Evolutionary conservation across 2,329 filamentous ascomycete species (phyloP).

Genomic region (Fusarium duplospermum): DNA sequence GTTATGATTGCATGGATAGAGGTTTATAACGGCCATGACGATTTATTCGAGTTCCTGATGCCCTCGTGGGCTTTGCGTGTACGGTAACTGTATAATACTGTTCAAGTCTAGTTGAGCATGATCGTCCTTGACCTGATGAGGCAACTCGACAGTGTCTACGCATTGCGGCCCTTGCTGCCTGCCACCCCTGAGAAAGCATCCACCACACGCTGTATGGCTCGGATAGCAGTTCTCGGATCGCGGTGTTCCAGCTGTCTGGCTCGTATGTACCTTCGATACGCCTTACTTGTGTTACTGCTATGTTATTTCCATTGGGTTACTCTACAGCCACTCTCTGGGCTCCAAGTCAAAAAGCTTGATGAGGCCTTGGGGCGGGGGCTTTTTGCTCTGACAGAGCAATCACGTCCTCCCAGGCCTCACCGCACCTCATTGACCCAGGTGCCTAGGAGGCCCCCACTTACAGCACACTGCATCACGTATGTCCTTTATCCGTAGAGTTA

Average conservation of each 20-base stretch:
- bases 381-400: too few species aligned
- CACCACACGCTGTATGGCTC: not conserved
- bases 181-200: not conserved
- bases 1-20: conserved; percentile 39
- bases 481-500: not conserved
- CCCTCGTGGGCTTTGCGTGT: not conserved
- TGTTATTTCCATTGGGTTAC: not conserved
- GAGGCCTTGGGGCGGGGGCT: too few species aligned
- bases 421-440: not conserved
- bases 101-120: not conserved
- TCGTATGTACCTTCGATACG: not conserved
- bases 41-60: conserved; percentile 24
- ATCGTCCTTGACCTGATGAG: not conserved
- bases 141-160: not conserved
- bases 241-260: not conserved
- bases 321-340: not conserved
- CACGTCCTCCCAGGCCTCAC: not conserved
- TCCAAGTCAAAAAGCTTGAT: too few species aligned
- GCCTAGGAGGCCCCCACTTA: not conserved
- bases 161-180: not conserved
- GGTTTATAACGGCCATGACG: conserved; percentile 37
- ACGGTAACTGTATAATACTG: conserved; percentile 2
- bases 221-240: not conserved
- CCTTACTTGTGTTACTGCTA: not conserved
- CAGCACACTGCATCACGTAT: not conserved